Conservation (phyloP, 805 yeast genomes). For the Metschnikowia similis region DNA sequence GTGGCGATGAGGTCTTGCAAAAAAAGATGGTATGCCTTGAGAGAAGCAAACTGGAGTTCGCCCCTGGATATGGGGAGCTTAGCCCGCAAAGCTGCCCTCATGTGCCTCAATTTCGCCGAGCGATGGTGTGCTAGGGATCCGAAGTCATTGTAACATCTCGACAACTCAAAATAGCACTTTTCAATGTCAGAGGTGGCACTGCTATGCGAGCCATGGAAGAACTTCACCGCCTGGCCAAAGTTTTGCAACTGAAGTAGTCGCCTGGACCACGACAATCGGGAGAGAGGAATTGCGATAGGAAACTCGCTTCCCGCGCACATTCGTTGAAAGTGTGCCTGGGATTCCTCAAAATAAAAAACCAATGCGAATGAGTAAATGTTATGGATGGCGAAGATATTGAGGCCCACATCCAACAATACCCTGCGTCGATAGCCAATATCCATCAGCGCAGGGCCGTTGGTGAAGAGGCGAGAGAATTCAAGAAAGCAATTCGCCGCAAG, state of each 20-base stretch:
- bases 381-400: slow-evolving; percentile 3
- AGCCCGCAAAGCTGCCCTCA: slow-evolving; percentile 3
- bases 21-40: slow-evolving; percentile 1
- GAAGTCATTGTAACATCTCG: slow-evolving; percentile 14
- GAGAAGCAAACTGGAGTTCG: slow-evolving; percentile 4
- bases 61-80: slow-evolving; percentile 5
- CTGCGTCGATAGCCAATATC: not conserved
- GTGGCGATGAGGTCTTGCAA: not conserved
- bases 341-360: not conserved
- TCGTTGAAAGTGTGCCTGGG: not conserved
- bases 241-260: slow-evolving; percentile 12
- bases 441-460: not conserved
- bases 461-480: not conserved
- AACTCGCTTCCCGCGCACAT: not conserved
- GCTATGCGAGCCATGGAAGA: slow-evolving; percentile 3
- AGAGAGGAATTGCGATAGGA: not conserved
- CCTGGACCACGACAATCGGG: slow-evolving; percentile 10
- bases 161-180: slow-evolving; percentile 11
- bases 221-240: slow-evolving; percentile 6
- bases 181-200: slow-evolving; percentile 7
- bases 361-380: slow-evolving; percentile 5
- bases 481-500: not conserved
- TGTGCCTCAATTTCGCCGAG: not conserved
- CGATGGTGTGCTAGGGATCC: slow-evolving; percentile 6
- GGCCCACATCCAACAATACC: not conserved